These are phyloP conservation scores for Aspergillus novofumigatus DNA, from an alignment of 2,329 filamentous ascomycete species.

Conservation along the genomic window DNA sequence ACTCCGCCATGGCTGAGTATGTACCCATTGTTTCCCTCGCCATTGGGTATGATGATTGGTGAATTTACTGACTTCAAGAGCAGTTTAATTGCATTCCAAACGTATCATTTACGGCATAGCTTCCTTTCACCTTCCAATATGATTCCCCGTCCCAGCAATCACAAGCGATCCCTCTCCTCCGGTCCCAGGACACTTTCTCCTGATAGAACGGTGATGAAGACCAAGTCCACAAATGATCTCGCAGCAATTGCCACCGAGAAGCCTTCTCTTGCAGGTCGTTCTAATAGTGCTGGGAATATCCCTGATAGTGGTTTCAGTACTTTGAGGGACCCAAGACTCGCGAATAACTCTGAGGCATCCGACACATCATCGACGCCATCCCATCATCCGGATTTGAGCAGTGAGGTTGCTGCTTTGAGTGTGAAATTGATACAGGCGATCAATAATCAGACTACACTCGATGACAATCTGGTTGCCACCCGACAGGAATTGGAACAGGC, in stretches of 20 bases:
- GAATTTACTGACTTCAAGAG: conserved; percentile 11
- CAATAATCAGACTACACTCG: conserved; percentile 88
- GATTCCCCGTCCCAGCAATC: conserved; percentile 32
- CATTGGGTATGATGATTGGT: neutral
- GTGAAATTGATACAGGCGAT: conserved; percentile 97
- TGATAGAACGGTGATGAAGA: conserved; percentile 38
- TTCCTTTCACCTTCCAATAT: conserved; percentile 37
- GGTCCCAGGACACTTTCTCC: conserved; percentile 32
- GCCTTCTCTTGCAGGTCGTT: conserved; percentile 17
- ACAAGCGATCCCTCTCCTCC: conserved; percentile 37
- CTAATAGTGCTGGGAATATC: conserved; percentile 27
- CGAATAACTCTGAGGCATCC: conserved; percentile 33
- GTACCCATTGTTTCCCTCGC: conserved; percentile 8
- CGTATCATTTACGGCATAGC: conserved; percentile 31
- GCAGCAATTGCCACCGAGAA: conserved; percentile 30
- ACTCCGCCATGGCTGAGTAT: conserved; percentile 38
- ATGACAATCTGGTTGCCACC: conserved; percentile 79
- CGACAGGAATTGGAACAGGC: conserved; percentile 77
- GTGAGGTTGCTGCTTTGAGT: conserved; percentile 83
- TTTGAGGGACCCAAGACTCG: conserved; percentile 42
- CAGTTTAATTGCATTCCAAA: conserved; percentile 38
- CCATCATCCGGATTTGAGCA: conserved; percentile 58
- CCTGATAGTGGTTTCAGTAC: conserved; percentile 43
- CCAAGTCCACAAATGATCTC: conserved; percentile 43
- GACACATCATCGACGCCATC: conserved; percentile 30